Evolutionary conservation across 2,329 filamentous ascomycete genomes (phyloP), one percentile per base, ranked within the genome.

Genomic region (Aotearoamyces nothofagi): DNA sequence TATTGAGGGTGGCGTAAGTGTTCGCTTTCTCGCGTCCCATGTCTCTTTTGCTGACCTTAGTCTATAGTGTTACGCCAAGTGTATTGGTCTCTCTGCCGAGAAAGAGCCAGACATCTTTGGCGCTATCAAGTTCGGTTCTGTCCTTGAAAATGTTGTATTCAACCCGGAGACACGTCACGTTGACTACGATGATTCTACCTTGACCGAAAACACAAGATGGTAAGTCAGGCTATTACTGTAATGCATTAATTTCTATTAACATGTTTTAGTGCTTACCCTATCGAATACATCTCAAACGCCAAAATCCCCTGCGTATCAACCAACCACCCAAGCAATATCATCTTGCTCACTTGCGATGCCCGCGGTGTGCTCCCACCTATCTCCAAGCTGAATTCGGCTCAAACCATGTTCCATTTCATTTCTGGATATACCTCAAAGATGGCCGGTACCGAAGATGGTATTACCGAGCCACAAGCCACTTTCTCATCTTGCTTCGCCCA

Each of bases 321-420:
- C 41, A 79, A 71, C 57, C 84, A 94, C 66, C 90, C 90, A 44
- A 78, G 69, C 57, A 98, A 98, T 74, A 96, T 98, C 60, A 81
- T 98, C 52, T 78, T 98, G 45, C 76, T 98, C 46, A 98, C 90
- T 38, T 98, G 90, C 63, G 90, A 98, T 50, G 90, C 90, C 35
- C 83, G 90, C 44, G 90, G 90, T 65, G 90, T 98, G 27, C 75
- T 98, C 32, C 90, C 90, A 33, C 90, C 90, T 27, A 96, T 98
- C 61, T 94, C 84, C 49, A 96, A 96, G 69, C 78, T 98, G 54
- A 75, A 79, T 66, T 72, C 78, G 40, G 74, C 82, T 49, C 90
- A 96, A 65, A 93, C 84, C 57, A 96, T 98, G 87, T 98, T 96
- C 78, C 90, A 98, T 70, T 98, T 98, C 75, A 98, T 98, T 61